phyloP scores from a whole-genome alignment of 2,329 filamentous ascomycete genomes.

The Microcyclospora pomicola region DNA sequence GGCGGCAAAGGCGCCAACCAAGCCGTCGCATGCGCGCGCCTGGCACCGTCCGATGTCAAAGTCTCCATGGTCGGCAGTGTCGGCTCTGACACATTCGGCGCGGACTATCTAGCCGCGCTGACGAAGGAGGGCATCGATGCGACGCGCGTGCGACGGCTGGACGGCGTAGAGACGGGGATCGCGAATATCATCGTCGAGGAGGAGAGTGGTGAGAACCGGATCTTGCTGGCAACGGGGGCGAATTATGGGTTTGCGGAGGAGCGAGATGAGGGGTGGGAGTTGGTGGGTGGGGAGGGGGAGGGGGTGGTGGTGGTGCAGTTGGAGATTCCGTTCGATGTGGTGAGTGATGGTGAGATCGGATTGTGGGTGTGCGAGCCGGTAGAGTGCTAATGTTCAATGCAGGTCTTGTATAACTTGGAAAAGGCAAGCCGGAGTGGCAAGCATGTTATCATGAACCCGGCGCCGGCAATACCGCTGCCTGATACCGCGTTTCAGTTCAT shows the following conservation, averaged over 20 bases:
- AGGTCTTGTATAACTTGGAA: constrained; percentile 22
- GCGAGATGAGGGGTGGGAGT: constrained; percentile 17
- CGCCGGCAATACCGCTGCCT: constrained; percentile 55
- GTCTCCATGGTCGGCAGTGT: constrained; percentile 38
- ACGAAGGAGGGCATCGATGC: constrained; percentile 31
- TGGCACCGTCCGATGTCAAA: constrained; percentile 20
- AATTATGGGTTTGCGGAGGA: constrained; percentile 27
- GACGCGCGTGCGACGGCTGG: constrained; percentile 25
- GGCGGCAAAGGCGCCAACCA: constrained; percentile 96
- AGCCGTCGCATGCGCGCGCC: constrained; percentile 44
- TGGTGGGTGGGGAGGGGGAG: constrained; percentile 27
- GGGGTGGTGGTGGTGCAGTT: constrained; percentile 33
- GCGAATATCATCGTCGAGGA: constrained; percentile 39
- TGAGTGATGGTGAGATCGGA: too few relatives aligned
- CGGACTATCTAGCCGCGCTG: constrained; percentile 28
- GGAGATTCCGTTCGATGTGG: constrained; percentile 20
- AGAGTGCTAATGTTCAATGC: neutral
- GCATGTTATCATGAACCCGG: constrained; percentile 68
- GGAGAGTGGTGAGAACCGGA: constrained; percentile 34
- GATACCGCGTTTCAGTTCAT: constrained; percentile 51
- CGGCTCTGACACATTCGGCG: constrained; percentile 32
- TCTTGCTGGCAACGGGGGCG: constrained; percentile 35
- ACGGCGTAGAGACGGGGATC: constrained; percentile 33
- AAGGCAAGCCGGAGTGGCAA: constrained; percentile 16
- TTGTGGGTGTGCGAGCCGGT: too few relatives aligned